Conservation (phyloP, 148 eudicot species). For the Cornus florida region DNA sequence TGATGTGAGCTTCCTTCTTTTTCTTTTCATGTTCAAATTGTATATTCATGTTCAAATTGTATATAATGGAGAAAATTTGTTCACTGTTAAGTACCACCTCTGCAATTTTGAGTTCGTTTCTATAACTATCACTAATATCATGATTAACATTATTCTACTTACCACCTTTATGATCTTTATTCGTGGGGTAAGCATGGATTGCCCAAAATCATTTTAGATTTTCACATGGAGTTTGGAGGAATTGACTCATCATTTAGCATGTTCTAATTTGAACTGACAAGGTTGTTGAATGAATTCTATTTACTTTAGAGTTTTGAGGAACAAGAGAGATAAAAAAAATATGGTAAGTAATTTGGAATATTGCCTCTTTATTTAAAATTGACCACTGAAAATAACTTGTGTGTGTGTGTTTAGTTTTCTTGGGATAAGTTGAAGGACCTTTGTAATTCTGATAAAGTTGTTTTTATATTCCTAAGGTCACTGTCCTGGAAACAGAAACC, state of each 20-base stretch:
- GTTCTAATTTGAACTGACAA: background rate
- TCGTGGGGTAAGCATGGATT: too few species aligned
- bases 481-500: background rate
- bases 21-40: too few species aligned
- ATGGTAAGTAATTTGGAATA: background rate
- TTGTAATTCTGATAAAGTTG: too few species aligned
- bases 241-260: too few species aligned
- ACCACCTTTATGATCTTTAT: background rate
- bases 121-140: too few species aligned
- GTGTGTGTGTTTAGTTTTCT: too few species aligned
- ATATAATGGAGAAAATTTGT: conserved; percentile 2
- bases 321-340: background rate
- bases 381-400: background rate
- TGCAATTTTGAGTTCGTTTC: background rate
- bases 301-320: background rate
- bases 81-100: background rate
- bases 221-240: background rate
- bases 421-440: too few species aligned
- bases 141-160: background rate
- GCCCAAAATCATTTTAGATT: background rate
- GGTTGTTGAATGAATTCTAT: background rate
- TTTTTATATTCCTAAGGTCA: too few species aligned
- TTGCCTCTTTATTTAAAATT: background rate
- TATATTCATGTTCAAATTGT: conserved; percentile 1
- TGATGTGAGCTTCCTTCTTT: conserved; percentile 41